Conservation (phyloP, 2,329 filamentous ascomycete genomes). For the Venturia pyrina region DNA sequence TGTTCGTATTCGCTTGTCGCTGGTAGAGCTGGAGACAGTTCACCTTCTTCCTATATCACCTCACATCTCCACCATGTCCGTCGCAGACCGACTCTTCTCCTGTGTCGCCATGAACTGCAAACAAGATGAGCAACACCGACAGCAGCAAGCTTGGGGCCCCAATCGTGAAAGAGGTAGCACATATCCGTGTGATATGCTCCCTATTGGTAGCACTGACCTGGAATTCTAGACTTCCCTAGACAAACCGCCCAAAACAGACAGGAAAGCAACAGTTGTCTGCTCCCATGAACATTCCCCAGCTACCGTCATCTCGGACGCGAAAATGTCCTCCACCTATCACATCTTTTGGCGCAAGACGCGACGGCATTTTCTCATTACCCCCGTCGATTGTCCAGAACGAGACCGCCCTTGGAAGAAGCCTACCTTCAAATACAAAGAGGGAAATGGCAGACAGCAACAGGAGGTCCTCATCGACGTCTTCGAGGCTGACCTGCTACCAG, state of each 20-base stretch:
- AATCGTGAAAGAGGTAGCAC: background rate
- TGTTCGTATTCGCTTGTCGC: background rate
- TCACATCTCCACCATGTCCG: background rate
- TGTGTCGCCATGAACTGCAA: background rate
- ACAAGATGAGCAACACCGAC: background rate
- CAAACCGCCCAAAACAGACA: background rate
- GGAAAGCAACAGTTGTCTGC: background rate
- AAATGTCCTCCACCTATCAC: background rate
- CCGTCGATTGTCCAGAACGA: background rate
- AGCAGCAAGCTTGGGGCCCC: background rate
- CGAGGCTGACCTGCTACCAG: background rate
- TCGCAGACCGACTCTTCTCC: background rate
- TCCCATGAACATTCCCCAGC: background rate
- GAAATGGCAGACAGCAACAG: background rate
- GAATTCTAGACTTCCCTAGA: background rate
- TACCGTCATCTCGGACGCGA: background rate
- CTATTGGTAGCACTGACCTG: background rate
- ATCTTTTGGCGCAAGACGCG: background rate
- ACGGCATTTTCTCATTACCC: background rate
- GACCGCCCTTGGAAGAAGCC: background rate
- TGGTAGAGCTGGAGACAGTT: background rate
- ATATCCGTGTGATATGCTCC: background rate
- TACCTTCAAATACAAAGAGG: background rate
- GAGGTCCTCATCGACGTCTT: background rate
- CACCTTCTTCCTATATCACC: background rate